Base-by-base conservation (phyloP, 78 protist species). In the Emiliania huxleyi region DNA sequence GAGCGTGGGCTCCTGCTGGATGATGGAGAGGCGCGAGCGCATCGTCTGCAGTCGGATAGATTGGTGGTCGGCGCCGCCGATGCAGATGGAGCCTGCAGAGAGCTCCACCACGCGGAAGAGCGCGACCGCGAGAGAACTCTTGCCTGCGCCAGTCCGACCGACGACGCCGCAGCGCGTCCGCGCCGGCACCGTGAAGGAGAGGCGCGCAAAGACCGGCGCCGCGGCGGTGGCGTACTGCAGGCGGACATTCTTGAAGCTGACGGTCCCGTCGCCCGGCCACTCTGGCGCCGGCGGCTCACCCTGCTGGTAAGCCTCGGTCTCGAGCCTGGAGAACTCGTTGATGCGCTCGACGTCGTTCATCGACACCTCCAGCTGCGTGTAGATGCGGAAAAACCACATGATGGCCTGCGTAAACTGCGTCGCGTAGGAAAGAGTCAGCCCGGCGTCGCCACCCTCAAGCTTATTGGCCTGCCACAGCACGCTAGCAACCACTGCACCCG, bases 101-200 rank as follows among this genome's bases (percentile, higher is more conserved):
- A 40, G 87, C 91, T 92, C 91, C 42, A 92, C 92, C 25, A 88
- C 25, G 35, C 93, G 35, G 91, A 92, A 92, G 85, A 92, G 93
- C 26, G 79, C 90, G 43, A 29, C 2, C n/a, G 40, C 35, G n/a
- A 88, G 87, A 6, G 87, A n/a, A 15, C 42, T 23, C 91, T 92
- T 92, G 69, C 93, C 91, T 8, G 91, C 90, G 48, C 91, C 93
- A 55, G 92, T 92, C 19, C 94, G 91, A 0, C 96, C 96, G 3
- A 94, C 94, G 69, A 94, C 85, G 37, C 93, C 96, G 33, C 18
- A 12, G 26, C 69, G 69, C 69, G 69, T 55, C 6, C 21, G 26
- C 33, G 69, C 69, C 33, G 69, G 69, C 69, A 55, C 69, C 5
- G 33, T 22, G 69, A 55, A 55, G 5, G 69, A 22, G 69, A 55